Conservation (phyloP, 257 asterid genomes). For the Capsicum rhomboideum region DNA sequence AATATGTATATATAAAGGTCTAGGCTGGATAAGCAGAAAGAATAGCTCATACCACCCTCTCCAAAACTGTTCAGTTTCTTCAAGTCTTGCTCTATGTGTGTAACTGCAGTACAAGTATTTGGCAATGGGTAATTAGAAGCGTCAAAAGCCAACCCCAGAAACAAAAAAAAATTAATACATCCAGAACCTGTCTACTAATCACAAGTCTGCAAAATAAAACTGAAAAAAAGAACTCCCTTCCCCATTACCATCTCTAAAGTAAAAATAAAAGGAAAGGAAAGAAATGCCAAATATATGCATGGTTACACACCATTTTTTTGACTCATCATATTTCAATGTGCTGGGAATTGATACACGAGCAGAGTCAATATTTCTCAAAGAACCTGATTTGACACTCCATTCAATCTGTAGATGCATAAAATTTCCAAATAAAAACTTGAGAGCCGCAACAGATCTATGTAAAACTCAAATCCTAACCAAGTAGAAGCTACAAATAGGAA, state of each 20-base stretch:
- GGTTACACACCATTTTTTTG: slow-evolving; percentile 66
- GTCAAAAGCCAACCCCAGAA: background rate
- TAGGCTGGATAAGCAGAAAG: background rate
- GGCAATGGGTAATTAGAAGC: background rate
- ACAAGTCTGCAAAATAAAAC: background rate
- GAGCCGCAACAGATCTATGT: background rate
- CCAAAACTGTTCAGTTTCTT: slow-evolving; percentile 90
- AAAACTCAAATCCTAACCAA: background rate
- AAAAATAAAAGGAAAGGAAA: background rate
- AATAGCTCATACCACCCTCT: slow-evolving; percentile 68
- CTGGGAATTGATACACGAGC: slow-evolving; percentile 89
- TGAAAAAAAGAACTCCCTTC: background rate
- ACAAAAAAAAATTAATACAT: background rate
- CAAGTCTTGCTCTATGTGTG: slow-evolving; percentile 79
- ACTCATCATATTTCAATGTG: slow-evolving; percentile 69
- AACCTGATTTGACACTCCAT: slow-evolving; percentile 93
- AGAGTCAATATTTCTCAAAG: slow-evolving; percentile 82
- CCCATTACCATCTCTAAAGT: background rate
- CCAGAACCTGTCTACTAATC: background rate
- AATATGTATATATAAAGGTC: background rate
- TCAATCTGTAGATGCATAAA: slow-evolving; percentile 50
- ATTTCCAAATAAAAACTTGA: background rate
- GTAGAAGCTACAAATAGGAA: background rate
- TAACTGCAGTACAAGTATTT: slow-evolving; percentile 43
- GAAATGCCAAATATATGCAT: background rate